Percentiles rank a stretch among this genome's conserved stretches.
These are phyloP conservation scores for Calonectria fujianensis DNA, from an alignment of 2,329 filamentous ascomycete species.

Conservation along the genomic window DNA sequence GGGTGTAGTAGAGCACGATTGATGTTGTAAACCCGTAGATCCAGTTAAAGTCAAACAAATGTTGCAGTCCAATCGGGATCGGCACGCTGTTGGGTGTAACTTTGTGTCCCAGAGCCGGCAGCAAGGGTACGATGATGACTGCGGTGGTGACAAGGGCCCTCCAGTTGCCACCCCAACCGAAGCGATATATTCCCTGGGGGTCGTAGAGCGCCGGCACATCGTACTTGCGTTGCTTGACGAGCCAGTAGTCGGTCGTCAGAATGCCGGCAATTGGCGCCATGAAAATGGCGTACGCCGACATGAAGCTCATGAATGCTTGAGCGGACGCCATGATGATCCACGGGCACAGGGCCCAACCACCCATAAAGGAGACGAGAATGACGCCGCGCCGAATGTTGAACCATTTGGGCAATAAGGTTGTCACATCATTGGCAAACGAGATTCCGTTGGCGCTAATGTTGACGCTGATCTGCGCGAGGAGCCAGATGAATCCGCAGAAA, in stretches of 20 bases:
- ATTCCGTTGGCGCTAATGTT: conserved; percentile 57
- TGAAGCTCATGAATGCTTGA: conserved; percentile 56
- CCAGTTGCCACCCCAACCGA: conserved; percentile 58
- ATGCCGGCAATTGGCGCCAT: conserved; percentile 65
- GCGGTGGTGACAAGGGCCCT: conserved; percentile 57
- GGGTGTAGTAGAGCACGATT: conserved; percentile 14
- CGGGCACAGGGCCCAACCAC: conserved; percentile 59
- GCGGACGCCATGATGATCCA: conserved; percentile 60
- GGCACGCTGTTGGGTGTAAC: conserved; percentile 8
- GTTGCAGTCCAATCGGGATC: not conserved
- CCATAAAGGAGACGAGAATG: conserved; percentile 56
- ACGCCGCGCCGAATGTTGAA: conserved; percentile 58
- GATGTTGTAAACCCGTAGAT: conserved; percentile 14
- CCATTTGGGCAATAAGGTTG: conserved; percentile 56
- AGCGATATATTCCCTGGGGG: conserved; percentile 64
- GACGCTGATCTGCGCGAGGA: conserved; percentile 63
- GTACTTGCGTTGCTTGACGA: conserved; percentile 60
- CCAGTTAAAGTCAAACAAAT: conserved; percentile 21
- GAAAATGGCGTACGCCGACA: conserved; percentile 59
- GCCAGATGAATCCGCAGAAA: conserved; percentile 55
- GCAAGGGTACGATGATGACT: conserved; percentile 51
- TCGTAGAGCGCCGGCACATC: conserved; percentile 66
- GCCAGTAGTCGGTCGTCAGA: conserved; percentile 64
- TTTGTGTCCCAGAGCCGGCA: conserved; percentile 42
- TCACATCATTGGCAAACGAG: conserved; percentile 57